Conservation (phyloP, 148 eudicot species). For the Oxyria digyna region DNA sequence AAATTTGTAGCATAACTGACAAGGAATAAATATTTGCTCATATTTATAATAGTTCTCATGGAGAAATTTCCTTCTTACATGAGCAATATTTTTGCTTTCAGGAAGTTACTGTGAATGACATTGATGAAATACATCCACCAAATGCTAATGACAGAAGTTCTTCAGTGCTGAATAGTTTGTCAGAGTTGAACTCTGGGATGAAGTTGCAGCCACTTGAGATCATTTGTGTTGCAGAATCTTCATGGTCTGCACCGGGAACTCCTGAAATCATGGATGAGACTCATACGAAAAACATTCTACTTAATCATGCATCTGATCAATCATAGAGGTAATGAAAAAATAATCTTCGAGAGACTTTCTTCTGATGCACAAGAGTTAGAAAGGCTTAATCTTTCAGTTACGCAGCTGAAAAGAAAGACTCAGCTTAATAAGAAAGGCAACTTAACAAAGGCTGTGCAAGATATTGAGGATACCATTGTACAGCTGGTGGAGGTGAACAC, state of each 20-base stretch:
- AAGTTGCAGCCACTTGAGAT: conserved; percentile 14
- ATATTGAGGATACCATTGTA: conserved; percentile 43
- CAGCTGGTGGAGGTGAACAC: conserved; percentile 49
- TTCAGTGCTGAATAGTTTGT: conserved; percentile 18
- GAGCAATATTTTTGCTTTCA: conserved; percentile 10
- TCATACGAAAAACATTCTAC: conserved; percentile 74
- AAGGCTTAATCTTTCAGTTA: conserved; percentile 35
- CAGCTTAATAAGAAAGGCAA: conserved; percentile 34
- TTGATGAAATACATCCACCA: conserved; percentile 9
- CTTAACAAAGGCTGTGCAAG: conserved; percentile 28
- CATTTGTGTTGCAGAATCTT: conserved; percentile 9
- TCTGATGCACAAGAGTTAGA: conserved; percentile 56
- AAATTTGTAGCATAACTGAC: not conserved
- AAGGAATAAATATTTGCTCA: not conserved
- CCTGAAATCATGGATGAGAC: conserved; percentile 32
- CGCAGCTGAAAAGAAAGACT: conserved; percentile 44
- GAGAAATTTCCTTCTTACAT: not conserved
- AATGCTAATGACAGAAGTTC: conserved; percentile 14
- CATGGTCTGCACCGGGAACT: conserved; percentile 11
- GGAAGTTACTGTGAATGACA: conserved; percentile 8
- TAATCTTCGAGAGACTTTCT: conserved; percentile 44
- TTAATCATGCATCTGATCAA: conserved; percentile 29
- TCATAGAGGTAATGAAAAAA: conserved; percentile 17
- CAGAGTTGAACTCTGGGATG: conserved; percentile 26
- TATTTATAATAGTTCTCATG: not conserved